Evolutionary conservation across 2,329 filamentous ascomycete species (phyloP).

Genomic region (Aspergillus pseudoterreus): DNA sequence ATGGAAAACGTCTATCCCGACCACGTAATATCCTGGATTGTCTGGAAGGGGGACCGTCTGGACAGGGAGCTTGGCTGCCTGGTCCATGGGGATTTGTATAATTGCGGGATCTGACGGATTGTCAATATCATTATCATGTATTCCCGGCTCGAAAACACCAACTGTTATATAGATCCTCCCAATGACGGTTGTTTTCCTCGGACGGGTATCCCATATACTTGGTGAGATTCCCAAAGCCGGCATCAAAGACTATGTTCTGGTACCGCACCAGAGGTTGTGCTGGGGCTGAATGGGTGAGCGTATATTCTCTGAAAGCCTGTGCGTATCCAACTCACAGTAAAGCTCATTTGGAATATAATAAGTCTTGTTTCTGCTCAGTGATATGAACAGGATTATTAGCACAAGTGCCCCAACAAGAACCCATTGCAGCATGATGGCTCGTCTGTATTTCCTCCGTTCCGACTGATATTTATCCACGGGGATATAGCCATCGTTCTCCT

Average conservation of each 20-base stretch:
- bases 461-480: no score
- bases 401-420: neutral
- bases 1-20: slow-evolving; percentile 16
- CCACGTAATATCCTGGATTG: slow-evolving; percentile 6
- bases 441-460: no score
- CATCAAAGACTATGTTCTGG: slow-evolving; percentile 3
- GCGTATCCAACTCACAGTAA: neutral
- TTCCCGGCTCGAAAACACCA: neutral
- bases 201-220: slow-evolving; percentile 9
- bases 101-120: neutral
- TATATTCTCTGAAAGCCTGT: neutral
- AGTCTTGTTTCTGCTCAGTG: neutral
- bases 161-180: slow-evolving; percentile 11
- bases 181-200: slow-evolving; percentile 6
- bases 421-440: neutral
- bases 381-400: no score
- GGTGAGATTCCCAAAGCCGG: slow-evolving; percentile 3
- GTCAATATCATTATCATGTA: neutral
- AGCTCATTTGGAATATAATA: neutral
- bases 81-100: slow-evolving; percentile 2
- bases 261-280: slow-evolving; percentile 9
- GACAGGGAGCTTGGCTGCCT: slow-evolving; percentile 8
- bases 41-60: slow-evolving; percentile 12
- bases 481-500: no score
- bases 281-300: slow-evolving; percentile 5